Evolutionary conservation across 257 asterid species (phyloP).

Genomic region (Schizonepeta tenuifolia): DNA sequence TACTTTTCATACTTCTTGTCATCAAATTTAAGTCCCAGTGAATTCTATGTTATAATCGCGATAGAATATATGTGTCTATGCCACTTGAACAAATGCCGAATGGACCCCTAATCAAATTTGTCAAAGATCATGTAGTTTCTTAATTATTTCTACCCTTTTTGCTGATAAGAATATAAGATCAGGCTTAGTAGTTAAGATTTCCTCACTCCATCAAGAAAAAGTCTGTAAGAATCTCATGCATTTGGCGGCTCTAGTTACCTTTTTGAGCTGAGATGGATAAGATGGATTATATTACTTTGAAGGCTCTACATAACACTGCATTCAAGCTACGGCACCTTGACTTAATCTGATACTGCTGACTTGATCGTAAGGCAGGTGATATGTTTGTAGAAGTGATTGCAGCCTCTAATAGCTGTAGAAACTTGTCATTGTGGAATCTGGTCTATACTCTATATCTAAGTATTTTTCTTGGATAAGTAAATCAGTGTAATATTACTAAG

Average conservation of each 20-base stretch:
- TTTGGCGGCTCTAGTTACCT: not conserved
- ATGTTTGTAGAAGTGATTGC: not conserved
- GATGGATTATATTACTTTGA: not conserved
- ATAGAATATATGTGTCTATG: not conserved
- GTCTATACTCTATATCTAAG: not conserved
- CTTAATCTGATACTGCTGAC: not conserved
- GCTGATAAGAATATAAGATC: not conserved
- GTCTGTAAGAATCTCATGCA: not conserved
- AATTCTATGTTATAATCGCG: not conserved
- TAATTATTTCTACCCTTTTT: not conserved
- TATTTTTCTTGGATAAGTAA: not conserved
- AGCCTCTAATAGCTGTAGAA: not conserved
- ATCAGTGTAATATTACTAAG: not conserved
- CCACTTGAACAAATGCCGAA: not conserved
- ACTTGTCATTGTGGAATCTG: not conserved
- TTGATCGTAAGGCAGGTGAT: not conserved
- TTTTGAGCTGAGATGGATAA: slow-evolving; percentile 5
- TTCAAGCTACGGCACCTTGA: not conserved
- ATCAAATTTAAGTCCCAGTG: not conserved
- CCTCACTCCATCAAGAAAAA: not conserved
- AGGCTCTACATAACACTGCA: not conserved
- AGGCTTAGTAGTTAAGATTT: not conserved
- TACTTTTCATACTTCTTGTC: slow-evolving; percentile 17
- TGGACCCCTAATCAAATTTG: not conserved
- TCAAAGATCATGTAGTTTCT: not conserved